Conservation (phyloP, 352 stramenopile genomes). For the Pythium plurisporium region DNA sequence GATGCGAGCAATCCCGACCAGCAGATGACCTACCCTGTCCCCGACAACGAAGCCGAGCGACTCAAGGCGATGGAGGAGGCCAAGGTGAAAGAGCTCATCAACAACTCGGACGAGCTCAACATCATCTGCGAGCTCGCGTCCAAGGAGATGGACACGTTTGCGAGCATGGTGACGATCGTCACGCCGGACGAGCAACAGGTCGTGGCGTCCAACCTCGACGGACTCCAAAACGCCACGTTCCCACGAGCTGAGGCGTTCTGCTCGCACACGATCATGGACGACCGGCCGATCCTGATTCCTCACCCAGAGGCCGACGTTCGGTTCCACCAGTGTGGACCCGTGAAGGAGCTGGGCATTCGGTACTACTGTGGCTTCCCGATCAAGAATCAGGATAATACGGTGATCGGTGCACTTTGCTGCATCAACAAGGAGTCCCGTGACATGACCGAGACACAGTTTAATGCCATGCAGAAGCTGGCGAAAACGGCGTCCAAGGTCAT, state of each 20-base stretch:
- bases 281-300: constrained; percentile 42
- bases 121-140: constrained; percentile 58
- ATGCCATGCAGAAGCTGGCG: constrained; percentile 1
- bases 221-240: constrained; percentile 29
- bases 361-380: constrained; percentile 74
- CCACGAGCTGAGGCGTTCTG: constrained; percentile 52
- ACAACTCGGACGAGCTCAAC: constrained; percentile 38
- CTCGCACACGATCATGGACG: constrained; percentile 47
- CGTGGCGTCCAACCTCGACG: constrained; percentile 35
- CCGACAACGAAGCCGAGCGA: constrained; percentile 5
- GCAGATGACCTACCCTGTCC: constrained; percentile 5
- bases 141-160: constrained; percentile 42
- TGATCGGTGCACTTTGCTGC: constrained; percentile 51
- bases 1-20: neutral
- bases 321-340: constrained; percentile 24
- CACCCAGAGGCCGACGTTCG: constrained; percentile 53
- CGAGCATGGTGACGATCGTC: constrained; percentile 54
- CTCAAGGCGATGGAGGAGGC: constrained; percentile 2
- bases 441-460: constrained; percentile 11
- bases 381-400: neutral
- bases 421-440: constrained; percentile 13
- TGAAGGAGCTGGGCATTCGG: constrained; percentile 29
- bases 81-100: too few relatives aligned
- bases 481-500: constrained; percentile 10
- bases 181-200: constrained; percentile 30